Conservation (phyloP, 805 yeast species). For the Hanseniaspora vineae region DNA sequence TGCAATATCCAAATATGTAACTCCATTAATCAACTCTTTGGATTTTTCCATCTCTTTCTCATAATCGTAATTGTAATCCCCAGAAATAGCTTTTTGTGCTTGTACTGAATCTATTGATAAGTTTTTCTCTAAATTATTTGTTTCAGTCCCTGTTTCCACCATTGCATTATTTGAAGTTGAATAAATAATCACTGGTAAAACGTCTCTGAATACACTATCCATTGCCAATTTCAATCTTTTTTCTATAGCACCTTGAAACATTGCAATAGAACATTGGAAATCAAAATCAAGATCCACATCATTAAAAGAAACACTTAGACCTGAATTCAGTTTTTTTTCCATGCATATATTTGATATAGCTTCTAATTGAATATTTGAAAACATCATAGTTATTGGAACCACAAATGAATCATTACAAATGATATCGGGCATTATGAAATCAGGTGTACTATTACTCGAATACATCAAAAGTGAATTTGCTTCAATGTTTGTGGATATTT, state of each 20-base stretch:
- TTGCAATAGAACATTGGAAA: slow-evolving; percentile 24
- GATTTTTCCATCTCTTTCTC: too few species aligned
- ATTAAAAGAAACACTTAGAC: slow-evolving; percentile 24
- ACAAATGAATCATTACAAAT: slow-evolving; percentile 23
- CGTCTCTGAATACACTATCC: slow-evolving; percentile 22
- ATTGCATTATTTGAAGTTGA: background rate
- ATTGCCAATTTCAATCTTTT: slow-evolving; percentile 22
- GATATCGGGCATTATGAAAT: slow-evolving; percentile 20
- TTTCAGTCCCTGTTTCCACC: too few species aligned
- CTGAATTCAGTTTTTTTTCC: slow-evolving; percentile 5
- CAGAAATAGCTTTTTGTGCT: background rate
- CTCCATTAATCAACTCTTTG: slow-evolving; percentile 3
- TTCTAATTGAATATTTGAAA: slow-evolving; percentile 20
- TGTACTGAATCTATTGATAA: background rate
- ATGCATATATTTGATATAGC: slow-evolving; percentile 24
- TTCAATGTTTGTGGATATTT: slow-evolving; percentile 23
- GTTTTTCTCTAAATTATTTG: background rate
- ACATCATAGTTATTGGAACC: slow-evolving; percentile 24
- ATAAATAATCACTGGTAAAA: slow-evolving; percentile 15
- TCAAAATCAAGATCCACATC: slow-evolving; percentile 24
- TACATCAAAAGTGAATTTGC: slow-evolving; percentile 20
- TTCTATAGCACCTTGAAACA: slow-evolving; percentile 22
- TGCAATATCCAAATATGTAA: slow-evolving; percentile 14
- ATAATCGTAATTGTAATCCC: background rate
- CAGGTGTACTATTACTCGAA: slow-evolving; percentile 15